Conservation (phyloP, 768 basidiomycete genomes). For the Suillus fuscotomentosus region DNA sequence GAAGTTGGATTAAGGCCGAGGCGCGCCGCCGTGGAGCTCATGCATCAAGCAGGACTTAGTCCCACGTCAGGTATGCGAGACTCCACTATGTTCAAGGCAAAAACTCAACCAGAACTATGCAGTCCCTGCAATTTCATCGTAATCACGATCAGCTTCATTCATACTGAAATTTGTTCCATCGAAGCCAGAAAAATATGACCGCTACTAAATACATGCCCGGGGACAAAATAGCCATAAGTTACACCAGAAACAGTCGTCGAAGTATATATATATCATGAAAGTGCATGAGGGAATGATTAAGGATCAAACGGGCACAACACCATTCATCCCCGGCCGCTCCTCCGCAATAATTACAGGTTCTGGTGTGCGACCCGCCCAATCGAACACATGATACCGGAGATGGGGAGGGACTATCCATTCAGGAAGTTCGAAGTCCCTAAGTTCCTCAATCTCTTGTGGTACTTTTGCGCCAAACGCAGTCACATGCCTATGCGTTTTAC, state of each 20-base stretch:
- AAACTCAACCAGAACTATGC: background rate
- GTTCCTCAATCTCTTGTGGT: slow-evolving; percentile 45
- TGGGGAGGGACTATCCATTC: slow-evolving; percentile 39
- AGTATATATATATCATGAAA: background rate
- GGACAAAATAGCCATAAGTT: slow-evolving; percentile 3
- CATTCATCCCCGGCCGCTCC: background rate
- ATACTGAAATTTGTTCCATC: background rate
- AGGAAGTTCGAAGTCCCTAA: slow-evolving; percentile 57
- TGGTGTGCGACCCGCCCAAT: background rate
- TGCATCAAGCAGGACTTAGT: slow-evolving; percentile 17
- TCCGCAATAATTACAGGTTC: background rate
- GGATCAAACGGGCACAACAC: background rate
- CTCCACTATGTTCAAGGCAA: background rate
- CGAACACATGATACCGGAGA: too few species aligned
- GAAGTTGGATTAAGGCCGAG: slow-evolving; percentile 41
- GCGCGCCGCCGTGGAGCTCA: slow-evolving; percentile 37
- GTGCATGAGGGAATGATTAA: background rate
- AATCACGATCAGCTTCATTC: background rate
- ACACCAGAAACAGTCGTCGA: background rate
- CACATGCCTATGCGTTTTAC: slow-evolving; percentile 52
- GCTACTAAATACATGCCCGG: background rate
- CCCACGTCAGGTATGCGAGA: background rate
- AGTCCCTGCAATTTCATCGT: background rate
- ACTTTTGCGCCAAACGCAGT: slow-evolving; percentile 62
- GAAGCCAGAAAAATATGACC: background rate